A percentile compares a stretch with the other conserved stretches of the same genome.
Conservation (phyloP, 805 yeast species). For the Sugiyamaella americana region DNA sequence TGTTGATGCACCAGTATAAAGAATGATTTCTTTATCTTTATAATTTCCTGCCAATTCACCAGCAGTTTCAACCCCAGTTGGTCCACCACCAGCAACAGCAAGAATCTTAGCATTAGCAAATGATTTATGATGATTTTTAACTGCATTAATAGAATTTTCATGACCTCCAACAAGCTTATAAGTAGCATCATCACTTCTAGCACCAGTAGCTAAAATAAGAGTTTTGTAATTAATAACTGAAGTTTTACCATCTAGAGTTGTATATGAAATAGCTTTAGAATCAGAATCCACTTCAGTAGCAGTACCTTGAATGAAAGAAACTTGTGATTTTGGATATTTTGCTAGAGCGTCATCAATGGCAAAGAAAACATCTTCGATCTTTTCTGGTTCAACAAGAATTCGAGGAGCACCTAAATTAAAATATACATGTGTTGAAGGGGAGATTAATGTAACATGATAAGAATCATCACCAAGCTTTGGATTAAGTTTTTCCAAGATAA, state of each 20-base stretch:
- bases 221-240: conserved; percentile 11
- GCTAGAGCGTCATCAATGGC: conserved; percentile 3
- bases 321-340: conserved; percentile 1
- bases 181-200: conserved; percentile 10
- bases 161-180: conserved; percentile 13
- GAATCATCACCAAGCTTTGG: conserved; percentile 1
- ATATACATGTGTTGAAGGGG: conserved; percentile 14
- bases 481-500: conserved; percentile 4
- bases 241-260: background rate
- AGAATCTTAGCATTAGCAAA: conserved; percentile 34
- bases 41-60: conserved; percentile 40
- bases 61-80: conserved; percentile 47
- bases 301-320: conserved; percentile 12
- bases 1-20: conserved; percentile 18
- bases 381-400: conserved; percentile 14
- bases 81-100: conserved; percentile 49
- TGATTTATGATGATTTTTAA: conserved; percentile 15
- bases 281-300: conserved; percentile 15
- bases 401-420: conserved; percentile 18
- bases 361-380: conserved; percentile 1
- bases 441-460: conserved; percentile 16
- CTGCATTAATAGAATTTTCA: conserved; percentile 8
- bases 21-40: conserved; percentile 30
- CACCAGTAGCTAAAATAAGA: conserved; percentile 21
- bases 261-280: conserved; percentile 9